These are phyloP conservation scores for Spinacia oleracea DNA, from an alignment of 179 eudicot species.

Conservation along the genomic window DNA sequence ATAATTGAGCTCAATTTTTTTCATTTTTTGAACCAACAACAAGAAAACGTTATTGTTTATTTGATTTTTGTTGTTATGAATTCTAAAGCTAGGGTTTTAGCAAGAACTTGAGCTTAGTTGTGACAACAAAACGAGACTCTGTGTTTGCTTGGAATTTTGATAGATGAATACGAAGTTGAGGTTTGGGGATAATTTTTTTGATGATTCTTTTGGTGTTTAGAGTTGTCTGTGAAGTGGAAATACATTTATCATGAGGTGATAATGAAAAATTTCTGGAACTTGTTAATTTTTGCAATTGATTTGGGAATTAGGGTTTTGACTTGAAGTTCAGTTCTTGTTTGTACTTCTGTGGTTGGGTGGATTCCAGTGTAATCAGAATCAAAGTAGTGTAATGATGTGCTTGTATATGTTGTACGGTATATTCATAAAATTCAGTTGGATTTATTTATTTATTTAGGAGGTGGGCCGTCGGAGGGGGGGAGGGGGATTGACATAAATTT, in stretches of 20 bases:
- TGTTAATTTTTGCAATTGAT: constrained; percentile 5
- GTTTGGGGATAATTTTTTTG: background rate
- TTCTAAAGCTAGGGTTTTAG: constrained; percentile 5
- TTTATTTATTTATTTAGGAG: background rate
- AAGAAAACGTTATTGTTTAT: background rate
- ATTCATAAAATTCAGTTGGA: background rate
- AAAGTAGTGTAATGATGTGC: background rate
- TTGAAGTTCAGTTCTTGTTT: too few species aligned
- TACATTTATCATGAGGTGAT: background rate
- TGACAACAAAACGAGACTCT: background rate
- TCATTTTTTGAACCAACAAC: background rate
- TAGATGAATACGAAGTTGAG: background rate
- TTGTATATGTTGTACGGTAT: too few species aligned
- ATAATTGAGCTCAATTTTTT: background rate
- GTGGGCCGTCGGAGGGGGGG: background rate
- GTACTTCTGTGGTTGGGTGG: background rate
- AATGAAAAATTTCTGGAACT: background rate
- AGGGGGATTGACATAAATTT: too few species aligned
- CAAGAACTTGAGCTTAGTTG: background rate
- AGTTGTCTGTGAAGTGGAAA: background rate
- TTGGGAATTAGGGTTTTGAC: constrained; percentile 13
- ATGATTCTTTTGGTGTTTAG: background rate
- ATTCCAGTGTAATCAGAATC: too few species aligned
- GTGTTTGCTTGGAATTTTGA: background rate
- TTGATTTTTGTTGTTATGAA: background rate